Evolutionary conservation across 345 rosid species (phyloP).

Genomic region (Capsella bursapastoris): DNA sequence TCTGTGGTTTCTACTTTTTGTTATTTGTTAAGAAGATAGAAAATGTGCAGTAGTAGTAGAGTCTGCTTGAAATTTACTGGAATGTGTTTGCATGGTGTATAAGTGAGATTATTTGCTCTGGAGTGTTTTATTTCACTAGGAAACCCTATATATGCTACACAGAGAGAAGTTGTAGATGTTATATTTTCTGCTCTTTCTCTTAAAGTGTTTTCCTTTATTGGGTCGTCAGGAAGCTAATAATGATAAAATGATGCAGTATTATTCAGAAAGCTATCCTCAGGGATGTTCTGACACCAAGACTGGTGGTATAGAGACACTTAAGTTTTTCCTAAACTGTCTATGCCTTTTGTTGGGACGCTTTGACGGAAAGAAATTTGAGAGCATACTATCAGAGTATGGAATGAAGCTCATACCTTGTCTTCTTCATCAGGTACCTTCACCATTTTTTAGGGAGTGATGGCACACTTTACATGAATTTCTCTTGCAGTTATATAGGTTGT

Average conservation of each 20-base stretch:
- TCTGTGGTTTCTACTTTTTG: neutral
- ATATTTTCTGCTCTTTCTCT: conserved; percentile 20
- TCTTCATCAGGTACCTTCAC: conserved; percentile 65
- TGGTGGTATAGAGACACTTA: conserved; percentile 66
- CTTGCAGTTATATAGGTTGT: conserved; percentile 4
- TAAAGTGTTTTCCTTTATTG: conserved; percentile 29
- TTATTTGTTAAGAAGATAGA: conserved; percentile 13
- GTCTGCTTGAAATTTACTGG: conserved; percentile 7
- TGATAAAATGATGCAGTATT: conserved; percentile 56
- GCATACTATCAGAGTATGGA: conserved; percentile 62
- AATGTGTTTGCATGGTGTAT: conserved; percentile 22
- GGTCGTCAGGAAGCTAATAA: conserved; percentile 42
- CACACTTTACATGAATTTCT: conserved; percentile 22
- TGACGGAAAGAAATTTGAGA: conserved; percentile 69
- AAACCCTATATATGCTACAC: neutral
- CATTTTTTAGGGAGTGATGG: conserved; percentile 20
- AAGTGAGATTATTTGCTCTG: conserved; percentile 14
- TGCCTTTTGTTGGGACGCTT: conserved; percentile 92
- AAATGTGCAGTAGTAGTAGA: conserved; percentile 17
- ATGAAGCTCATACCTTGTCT: conserved; percentile 64
- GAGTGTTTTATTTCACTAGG: neutral
- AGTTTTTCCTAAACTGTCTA: conserved; percentile 80
- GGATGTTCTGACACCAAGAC: conserved; percentile 51
- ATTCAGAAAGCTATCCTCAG: conserved; percentile 58
- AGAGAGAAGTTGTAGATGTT: conserved; percentile 21